These are phyloP conservation scores for Apium graveolens DNA, from an alignment of 129 eudicot genomes.

Conservation along the genomic window DNA sequence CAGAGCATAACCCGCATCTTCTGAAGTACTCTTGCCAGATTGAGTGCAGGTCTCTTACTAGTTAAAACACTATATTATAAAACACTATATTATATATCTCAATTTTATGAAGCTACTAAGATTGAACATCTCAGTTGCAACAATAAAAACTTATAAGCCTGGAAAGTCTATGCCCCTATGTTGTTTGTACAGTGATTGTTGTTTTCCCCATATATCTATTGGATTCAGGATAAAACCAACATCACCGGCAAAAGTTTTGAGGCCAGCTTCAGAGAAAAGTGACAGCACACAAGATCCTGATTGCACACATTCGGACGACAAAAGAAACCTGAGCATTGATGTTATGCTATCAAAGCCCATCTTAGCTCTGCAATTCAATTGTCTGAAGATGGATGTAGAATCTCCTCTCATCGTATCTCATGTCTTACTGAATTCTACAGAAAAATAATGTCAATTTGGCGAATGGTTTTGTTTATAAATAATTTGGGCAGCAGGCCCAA, in stretches of 20 bases:
- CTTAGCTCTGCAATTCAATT: constrained; percentile 66
- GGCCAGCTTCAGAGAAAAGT: constrained; percentile 11
- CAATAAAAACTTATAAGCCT: not conserved
- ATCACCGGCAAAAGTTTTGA: constrained; percentile 40
- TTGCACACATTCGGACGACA: constrained; percentile 18
- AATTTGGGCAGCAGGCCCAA: not conserved
- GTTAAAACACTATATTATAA: not conserved
- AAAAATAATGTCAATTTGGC: not conserved
- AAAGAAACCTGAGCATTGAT: constrained; percentile 45
- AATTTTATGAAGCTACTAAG: not conserved
- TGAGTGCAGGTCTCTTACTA: constrained; percentile 63
- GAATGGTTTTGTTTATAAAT: not conserved
- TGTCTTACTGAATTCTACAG: not conserved
- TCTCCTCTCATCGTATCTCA: constrained; percentile 47
- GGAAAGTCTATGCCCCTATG: not conserved
- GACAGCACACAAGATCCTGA: constrained; percentile 19
- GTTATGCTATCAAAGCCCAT: constrained; percentile 82
- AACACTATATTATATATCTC: not conserved
- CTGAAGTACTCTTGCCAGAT: constrained; percentile 88
- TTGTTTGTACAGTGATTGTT: not conserved
- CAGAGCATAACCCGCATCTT: constrained; percentile 59
- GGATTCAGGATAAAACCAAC: constrained; percentile 56
- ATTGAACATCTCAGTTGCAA: not conserved
- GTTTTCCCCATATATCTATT: not conserved
- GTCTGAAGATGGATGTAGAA: constrained; percentile 67